Evolutionary conservation across 164 flowering plant species (phyloP), one percentile per base, ranked within the genome.

Genomic region (Aristolochia californica): DNA sequence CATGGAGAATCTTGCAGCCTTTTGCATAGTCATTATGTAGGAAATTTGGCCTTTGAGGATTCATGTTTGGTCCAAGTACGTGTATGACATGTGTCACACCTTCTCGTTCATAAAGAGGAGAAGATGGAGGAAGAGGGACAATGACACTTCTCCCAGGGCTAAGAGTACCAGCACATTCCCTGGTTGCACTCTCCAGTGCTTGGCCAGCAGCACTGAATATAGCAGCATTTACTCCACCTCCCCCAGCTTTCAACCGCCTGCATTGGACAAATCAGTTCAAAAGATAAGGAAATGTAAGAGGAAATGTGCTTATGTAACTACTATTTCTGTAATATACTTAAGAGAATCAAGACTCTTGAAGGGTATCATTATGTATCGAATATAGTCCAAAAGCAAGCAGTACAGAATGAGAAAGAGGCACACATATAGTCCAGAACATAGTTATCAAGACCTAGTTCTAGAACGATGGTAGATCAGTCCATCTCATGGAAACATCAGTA

Each of bases 11-110:
- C 54, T 75, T 62, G 69, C 91, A 77, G 25, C 97, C 98, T 66
- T 81, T 73, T 28, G 5, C 55, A 59, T 93, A 93, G 72, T 93
- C 86, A 75, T 77, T 74, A 23, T 75, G 60, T 15, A 93, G 89
- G 70, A 59, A 81, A 68, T 87, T 79, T 44, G 98, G 97, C 65
- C 98, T 80, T 17, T 74, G 66, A 7, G 94, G 94, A 66, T 93
- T 93, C 98, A 93, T 93, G 63, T 93, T 93, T 45, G 98, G 98
- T 56, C 98, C 98, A 68, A 93, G 85, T 63, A 89, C 94, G 73
- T 93, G 98, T 54, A 93, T 85, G 54, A 93, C 98, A 79, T 93
- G 97, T 22, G 91, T 77, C n/a, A 93, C 80, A 25, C 98, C 93
- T 78, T 91, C 94, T 62, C 74, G 75, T 53, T 40, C 62, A 64